Evolutionary conservation across 331 rosid genomes (phyloP), one percentile per base, ranked within the genome.

Genomic region (Cucumis variabilis): DNA sequence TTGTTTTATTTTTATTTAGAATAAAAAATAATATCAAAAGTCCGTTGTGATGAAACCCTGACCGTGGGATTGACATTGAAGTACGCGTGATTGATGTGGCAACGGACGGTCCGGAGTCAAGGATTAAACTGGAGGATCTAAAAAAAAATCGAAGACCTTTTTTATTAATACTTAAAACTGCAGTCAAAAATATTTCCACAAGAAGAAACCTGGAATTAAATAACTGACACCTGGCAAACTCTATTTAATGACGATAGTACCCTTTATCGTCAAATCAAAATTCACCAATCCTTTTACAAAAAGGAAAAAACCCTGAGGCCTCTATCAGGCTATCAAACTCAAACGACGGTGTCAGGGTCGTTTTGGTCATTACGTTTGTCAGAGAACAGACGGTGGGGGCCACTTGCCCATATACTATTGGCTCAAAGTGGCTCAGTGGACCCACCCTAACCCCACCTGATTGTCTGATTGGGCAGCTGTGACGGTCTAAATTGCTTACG

Each of bases 201-300:
- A 82, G 23, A 37, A 63, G 85, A 55, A 82, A 82, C 69, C 14
- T 19, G 21, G 11, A 3, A 20, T 58, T 44, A 27, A 17, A 19
- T 0, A 7, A 13, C 21, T 23, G 58, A 62, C 86, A 63, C 86
- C 73, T 82, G 86, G 73, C 15, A 1, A 2, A 12, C 1, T 12
- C 48, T 44, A 13, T 2, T 37, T 13, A 90, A 90, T 92, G 91
- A 92, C 94, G 82, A 41, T 9, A 86, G 44, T 60, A 0, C 88
- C 96, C 92, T 83, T 86, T 13, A 4, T 91, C 84, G 15, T 91
- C 96, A 88, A 88, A 75, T 94, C 96, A 83, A 3, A 51, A 55
- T 79, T 53, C 72, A 60, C 72, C 23, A 62, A 81, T 62, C 86
- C 86, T 82, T 21, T 44, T 80, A 65, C 88, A 46, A 23, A 83